Percentiles rank a stretch among this genome's conserved stretches.
phyloP scores from a whole-genome alignment of 208 protist species.

The Leishmania amazonensis region DNA sequence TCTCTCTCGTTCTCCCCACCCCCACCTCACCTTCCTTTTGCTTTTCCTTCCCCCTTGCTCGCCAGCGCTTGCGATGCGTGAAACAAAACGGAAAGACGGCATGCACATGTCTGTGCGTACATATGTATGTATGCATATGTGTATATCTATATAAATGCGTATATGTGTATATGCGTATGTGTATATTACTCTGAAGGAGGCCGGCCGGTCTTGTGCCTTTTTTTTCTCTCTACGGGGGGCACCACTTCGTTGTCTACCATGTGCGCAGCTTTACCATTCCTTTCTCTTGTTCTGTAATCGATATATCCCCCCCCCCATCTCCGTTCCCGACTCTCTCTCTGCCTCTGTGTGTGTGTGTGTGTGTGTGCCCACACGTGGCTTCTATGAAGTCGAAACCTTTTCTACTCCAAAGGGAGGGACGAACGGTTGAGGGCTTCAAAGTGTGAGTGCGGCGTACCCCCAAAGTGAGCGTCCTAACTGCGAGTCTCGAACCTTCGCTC shows the following conservation, averaged over 20 bases:
- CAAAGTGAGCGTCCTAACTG: no score
- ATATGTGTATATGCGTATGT: not conserved
- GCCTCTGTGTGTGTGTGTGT: not conserved
- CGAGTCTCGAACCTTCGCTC: no score
- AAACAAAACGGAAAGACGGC: not conserved
- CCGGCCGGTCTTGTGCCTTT: not conserved
- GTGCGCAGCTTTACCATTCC: not conserved
- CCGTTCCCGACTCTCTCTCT: not conserved
- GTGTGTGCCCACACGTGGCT: no score
- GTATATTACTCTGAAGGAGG: not conserved
- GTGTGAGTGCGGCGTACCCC: no score
- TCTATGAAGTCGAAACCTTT: no score
- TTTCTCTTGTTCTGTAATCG: not conserved
- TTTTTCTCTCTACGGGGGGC: not conserved
- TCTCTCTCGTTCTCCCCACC: not conserved
- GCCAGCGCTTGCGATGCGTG: not conserved
- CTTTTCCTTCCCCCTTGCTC: not conserved
- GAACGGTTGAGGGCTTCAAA: no score
- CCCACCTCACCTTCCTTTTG: not conserved
- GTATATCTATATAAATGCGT: no score
- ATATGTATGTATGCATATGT: not conserved
- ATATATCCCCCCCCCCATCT: no score
- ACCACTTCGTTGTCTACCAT: not conserved
- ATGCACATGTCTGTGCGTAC: not conserved
- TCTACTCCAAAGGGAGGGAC: no score